Base-by-base conservation (phyloP, 2,329 filamentous ascomycete genomes). In the Bisporella sp. region DNA sequence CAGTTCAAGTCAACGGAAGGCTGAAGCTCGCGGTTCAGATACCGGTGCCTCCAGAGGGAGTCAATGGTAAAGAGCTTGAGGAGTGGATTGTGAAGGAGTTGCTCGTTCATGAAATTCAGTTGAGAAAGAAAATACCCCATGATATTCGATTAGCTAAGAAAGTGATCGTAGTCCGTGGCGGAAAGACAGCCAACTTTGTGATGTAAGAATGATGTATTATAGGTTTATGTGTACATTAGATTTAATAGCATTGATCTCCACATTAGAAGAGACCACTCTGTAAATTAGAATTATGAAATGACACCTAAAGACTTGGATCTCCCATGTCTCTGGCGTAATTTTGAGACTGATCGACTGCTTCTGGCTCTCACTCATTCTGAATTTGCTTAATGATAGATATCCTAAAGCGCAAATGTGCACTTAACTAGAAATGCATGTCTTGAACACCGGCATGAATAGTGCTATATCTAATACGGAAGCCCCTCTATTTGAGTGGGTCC, bases 1-100 rank as follows among this genome's bases (percentile, higher is more conserved):
- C 84, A 0, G 82, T 95, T 12, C 85, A 90, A 62, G 69, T 95
- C 54, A 89, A 95, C 62, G 89, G 89, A n/a, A 90, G 85, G 66
- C 68, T 87, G 55, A 81, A 81, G 37, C 84, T 84, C 54, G 79
- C 79, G 1, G 75, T 85, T n/a, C 8, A 37, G 8, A 8, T 37
- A 9, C 74, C 79, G 1, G 73, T 74, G 31, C 71, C 75, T 41
- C 66, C 75, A 4, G 61, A 62, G 0, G 66, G 66, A 1, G 60
- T 79, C 30, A 58, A 65, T 30, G 70, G 65, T 8, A 67, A 73
- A 3, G 69, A 45, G 47, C 69, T 86, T 53, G 71, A 75, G 52
- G 69, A 74, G 9, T 89, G 82, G 77, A 71, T 91, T 43, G 69
- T 84, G 2, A 69, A 69, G 4, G 73, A 80, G 56, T 75, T 93